Evolutionary conservation across 805 yeast species (phyloP).

Genomic region (Kluyveromyces wickerhamii): DNA sequence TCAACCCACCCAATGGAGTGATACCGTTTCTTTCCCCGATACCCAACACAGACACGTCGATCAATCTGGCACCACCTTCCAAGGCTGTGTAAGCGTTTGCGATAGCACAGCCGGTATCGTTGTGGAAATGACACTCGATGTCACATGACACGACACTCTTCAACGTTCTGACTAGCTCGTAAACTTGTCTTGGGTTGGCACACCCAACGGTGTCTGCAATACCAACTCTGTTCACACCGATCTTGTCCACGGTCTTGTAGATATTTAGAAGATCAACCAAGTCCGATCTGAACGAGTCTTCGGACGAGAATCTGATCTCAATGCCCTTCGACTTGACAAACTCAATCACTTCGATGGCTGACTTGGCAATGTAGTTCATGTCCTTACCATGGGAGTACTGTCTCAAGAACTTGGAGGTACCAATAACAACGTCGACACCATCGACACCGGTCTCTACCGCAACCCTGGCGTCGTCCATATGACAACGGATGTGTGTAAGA

Average conservation of each 20-base stretch:
- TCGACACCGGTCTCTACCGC: constrained; percentile 99
- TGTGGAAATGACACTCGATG: constrained; percentile 97
- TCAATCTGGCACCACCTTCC: constrained; percentile 93
- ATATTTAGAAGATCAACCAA: constrained; percentile 91
- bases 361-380: constrained; percentile 93
- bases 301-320: constrained; percentile 94
- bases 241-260: constrained; percentile 92
- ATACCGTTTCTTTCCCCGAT: constrained; percentile 99
- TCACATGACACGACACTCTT: constrained; percentile 92
- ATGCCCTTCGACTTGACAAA: constrained; percentile 94
- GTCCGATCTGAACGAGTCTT: constrained; percentile 96
- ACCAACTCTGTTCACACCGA: constrained; percentile 98
- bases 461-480: constrained; percentile 96
- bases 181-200: constrained; percentile 98
- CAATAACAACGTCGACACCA: constrained; percentile 97
- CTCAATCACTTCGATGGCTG: constrained; percentile 94
- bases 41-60: constrained; percentile 93
- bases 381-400: constrained; percentile 97
- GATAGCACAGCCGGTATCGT: constrained; percentile 98
- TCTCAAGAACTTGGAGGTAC: constrained; percentile 91
- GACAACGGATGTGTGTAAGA: constrained; percentile 94
- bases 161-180: constrained; percentile 89
- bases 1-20: constrained; percentile 93
- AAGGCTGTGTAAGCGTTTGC: constrained; percentile 97
- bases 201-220: constrained; percentile 99